Conservation (phyloP, 2,329 filamentous ascomycete species). For the Pseudodiploospora longispora region DNA sequence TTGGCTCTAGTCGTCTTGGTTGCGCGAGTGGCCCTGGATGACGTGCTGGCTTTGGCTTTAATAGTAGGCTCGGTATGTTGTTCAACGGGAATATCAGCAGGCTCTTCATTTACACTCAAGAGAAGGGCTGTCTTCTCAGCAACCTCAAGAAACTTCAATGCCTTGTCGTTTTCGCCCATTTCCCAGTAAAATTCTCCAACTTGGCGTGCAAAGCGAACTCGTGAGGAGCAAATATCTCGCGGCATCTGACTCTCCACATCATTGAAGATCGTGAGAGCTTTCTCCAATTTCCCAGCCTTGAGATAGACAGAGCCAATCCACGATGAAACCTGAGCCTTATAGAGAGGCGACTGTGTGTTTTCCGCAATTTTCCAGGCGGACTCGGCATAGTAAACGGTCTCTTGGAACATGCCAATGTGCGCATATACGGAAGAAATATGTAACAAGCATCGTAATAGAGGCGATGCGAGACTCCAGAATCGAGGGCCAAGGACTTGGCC, state of each 20-base stretch:
- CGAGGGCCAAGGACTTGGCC: slow-evolving; percentile 38
- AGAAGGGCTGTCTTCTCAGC: slow-evolving; percentile 40
- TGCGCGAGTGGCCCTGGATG: slow-evolving; percentile 18
- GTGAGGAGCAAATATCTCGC: slow-evolving; percentile 26
- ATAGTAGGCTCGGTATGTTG: slow-evolving; percentile 6
- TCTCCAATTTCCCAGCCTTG: slow-evolving; percentile 50
- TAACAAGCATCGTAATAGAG: slow-evolving; percentile 62
- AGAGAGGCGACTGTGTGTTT: slow-evolving; percentile 55
- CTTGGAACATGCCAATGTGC: slow-evolving; percentile 77
- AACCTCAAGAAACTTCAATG: slow-evolving; percentile 34
- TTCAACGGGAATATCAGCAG: slow-evolving; percentile 3
- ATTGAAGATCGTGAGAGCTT: slow-evolving; percentile 47
- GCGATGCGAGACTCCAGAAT: slow-evolving; percentile 73
- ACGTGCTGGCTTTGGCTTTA: slow-evolving; percentile 12
- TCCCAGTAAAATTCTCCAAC: slow-evolving; percentile 49
- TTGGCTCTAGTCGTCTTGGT: slow-evolving; percentile 15
- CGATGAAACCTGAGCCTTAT: slow-evolving; percentile 44
- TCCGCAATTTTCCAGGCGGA: slow-evolving; percentile 71
- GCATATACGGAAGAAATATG: slow-evolving; percentile 73
- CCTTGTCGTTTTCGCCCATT: slow-evolving; percentile 36
- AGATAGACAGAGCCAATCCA: slow-evolving; percentile 49
- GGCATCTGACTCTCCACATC: slow-evolving; percentile 46
- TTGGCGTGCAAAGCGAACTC: slow-evolving; percentile 41
- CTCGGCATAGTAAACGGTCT: slow-evolving; percentile 81
- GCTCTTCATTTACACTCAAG: slow-evolving; percentile 19